These are phyloP conservation scores for Didymella pomorum DNA, from an alignment of 2,329 filamentous ascomycete genomes.

Conservation along the genomic window DNA sequence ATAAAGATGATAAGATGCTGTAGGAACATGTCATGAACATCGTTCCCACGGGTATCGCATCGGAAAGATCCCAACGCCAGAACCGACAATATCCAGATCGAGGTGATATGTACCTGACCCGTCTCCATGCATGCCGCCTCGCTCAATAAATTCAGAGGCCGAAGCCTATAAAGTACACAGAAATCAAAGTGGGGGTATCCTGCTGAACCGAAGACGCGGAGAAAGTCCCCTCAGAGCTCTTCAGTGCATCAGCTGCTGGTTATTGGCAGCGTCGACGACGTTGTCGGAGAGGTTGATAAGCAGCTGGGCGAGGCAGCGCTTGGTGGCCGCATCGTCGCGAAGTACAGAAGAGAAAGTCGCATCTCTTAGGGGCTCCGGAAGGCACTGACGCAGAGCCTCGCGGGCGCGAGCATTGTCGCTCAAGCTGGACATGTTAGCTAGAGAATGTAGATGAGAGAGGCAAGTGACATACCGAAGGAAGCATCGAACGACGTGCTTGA, in stretches of 20 bases:
- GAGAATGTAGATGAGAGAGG: slow-evolving; percentile 1
- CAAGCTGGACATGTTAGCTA: slow-evolving; percentile 64
- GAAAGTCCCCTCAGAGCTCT: background rate
- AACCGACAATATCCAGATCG: slow-evolving; percentile 33
- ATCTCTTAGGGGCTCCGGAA: slow-evolving; percentile 97
- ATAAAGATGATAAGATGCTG: slow-evolving; percentile 37
- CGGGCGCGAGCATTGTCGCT: slow-evolving; percentile 96
- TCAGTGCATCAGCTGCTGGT: slow-evolving; percentile 49
- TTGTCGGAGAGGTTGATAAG: slow-evolving; percentile 96
- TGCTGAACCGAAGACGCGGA: slow-evolving; percentile 8
- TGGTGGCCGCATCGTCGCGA: slow-evolving; percentile 95
- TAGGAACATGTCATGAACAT: slow-evolving; percentile 29
- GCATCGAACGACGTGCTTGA: slow-evolving; percentile 97
- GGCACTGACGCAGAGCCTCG: slow-evolving; percentile 92
- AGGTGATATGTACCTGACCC: slow-evolving; percentile 29
- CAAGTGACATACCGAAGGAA: slow-evolving; percentile 78
- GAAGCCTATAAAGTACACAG: slow-evolving; percentile 35
- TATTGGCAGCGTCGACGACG: slow-evolving; percentile 64
- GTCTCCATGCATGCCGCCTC: slow-evolving; percentile 27
- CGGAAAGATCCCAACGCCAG: slow-evolving; percentile 38
- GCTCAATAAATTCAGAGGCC: slow-evolving; percentile 36
- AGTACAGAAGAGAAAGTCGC: slow-evolving; percentile 97
- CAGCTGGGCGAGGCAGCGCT: slow-evolving; percentile 95
- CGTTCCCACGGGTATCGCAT: slow-evolving; percentile 42
- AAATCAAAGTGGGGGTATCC: slow-evolving; percentile 23